phyloP scores from a whole-genome alignment of 2,329 filamentous ascomycete genomes.

The Phaeosphaeria sp. region DNA sequence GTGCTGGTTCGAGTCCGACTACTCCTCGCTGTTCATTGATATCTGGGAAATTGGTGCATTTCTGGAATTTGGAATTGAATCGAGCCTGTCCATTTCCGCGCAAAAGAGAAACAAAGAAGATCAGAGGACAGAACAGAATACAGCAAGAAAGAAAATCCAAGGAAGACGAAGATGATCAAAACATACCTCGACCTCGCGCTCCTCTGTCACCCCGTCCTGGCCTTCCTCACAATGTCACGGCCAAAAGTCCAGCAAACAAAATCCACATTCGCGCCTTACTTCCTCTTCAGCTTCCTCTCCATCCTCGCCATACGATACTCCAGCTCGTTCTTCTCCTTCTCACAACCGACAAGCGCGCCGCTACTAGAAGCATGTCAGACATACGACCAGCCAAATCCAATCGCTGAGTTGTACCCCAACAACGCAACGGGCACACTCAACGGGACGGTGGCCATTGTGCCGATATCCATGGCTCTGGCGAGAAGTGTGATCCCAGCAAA shows the following conservation, averaged over 20 bases:
- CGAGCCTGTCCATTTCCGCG: background rate
- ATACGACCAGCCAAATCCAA: slow-evolving; percentile 55
- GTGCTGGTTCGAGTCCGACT: no score
- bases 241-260: slow-evolving; percentile 9
- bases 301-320: slow-evolving; percentile 35
- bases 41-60: background rate
- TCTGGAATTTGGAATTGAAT: background rate
- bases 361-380: slow-evolving; percentile 26
- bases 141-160: background rate
- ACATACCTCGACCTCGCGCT: slow-evolving; percentile 40
- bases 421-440: slow-evolving; percentile 62
- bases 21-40: background rate
- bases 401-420: slow-evolving; percentile 55
- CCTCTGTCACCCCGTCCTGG: slow-evolving; percentile 39
- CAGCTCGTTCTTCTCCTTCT: slow-evolving; percentile 19
- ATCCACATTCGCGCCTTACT: slow-evolving; percentile 33
- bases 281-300: slow-evolving; percentile 34
- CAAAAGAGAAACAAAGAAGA: background rate
- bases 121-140: background rate
- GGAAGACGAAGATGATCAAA: slow-evolving; percentile 27
- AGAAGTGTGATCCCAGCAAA: slow-evolving; percentile 56
- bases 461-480: slow-evolving; percentile 57
- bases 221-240: slow-evolving; percentile 35
- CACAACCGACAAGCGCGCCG: slow-evolving; percentile 5
- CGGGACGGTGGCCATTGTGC: slow-evolving; percentile 59